A percentile compares a stretch with the other conserved stretches of the same genome.
These are phyloP conservation scores for Lonicera japonica DNA, from an alignment of 129 eudicot genomes.

Conservation along the genomic window DNA sequence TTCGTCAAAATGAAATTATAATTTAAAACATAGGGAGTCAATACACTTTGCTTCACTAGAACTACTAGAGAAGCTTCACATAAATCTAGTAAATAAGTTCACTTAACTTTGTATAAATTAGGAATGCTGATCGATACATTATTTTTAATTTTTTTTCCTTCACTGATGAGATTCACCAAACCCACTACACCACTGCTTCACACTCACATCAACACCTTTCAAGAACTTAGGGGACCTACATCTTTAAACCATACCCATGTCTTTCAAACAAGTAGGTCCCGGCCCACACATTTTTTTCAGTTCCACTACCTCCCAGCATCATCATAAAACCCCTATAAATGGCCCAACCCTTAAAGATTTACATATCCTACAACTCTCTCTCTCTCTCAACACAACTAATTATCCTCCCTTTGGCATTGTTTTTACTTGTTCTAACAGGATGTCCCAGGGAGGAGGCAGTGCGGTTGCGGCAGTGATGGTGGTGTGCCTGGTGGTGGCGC, in stretches of 20 bases:
- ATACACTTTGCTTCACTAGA: too few relatives aligned
- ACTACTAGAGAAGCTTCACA: too few relatives aligned
- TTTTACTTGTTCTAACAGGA: neutral
- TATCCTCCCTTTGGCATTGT: neutral
- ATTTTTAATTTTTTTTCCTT: neutral
- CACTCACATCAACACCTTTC: neutral
- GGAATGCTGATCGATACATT: too few relatives aligned
- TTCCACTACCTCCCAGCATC: neutral
- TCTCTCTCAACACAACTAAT: neutral
- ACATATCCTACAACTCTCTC: neutral
- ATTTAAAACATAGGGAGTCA: too few relatives aligned
- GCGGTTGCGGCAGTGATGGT: conserved; percentile 27
- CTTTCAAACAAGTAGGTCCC: neutral
- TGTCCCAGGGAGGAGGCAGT: conserved; percentile 77
- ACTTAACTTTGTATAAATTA: too few relatives aligned
- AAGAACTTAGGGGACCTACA: neutral
- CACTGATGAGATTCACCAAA: neutral
- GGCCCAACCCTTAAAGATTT: neutral
- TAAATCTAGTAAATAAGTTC: too few relatives aligned
- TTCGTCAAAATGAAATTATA: too few relatives aligned
- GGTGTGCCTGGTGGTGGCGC: conserved; percentile 22
- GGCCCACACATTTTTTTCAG: neutral
- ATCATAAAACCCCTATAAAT: neutral
- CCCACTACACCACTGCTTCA: neutral
- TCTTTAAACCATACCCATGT: neutral